Conservation (phyloP, 169 alveolate species). For the Theileria annulata region DNA sequence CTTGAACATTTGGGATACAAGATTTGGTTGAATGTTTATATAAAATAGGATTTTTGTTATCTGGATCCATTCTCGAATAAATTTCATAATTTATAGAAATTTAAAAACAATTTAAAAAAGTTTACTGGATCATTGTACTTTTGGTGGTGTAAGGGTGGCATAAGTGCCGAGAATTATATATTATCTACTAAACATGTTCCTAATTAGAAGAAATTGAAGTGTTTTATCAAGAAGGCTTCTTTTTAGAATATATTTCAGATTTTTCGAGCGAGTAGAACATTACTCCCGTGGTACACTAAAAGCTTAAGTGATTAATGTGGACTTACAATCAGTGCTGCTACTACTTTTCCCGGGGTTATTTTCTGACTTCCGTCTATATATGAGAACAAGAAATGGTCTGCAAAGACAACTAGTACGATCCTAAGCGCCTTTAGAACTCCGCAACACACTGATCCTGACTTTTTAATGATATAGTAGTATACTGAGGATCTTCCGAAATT, state of each 20-base stretch:
- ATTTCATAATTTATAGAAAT: not conserved
- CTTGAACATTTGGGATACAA: not conserved
- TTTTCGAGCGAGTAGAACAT: slow-evolving; percentile 57
- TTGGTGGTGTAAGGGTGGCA: not conserved
- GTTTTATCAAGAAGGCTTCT: not conserved
- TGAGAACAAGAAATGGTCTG: slow-evolving; percentile 51
- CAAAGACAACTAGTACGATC: slow-evolving; percentile 45
- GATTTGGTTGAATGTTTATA: slow-evolving; percentile 27
- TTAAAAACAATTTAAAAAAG: not conserved
- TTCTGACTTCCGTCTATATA: slow-evolving; percentile 46
- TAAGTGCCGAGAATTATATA: not conserved
- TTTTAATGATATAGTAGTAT: slow-evolving; percentile 57
- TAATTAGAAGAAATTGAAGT: not conserved
- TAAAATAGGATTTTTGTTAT: slow-evolving; percentile 48
- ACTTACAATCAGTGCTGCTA: slow-evolving; percentile 48
- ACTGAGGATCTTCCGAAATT: slow-evolving; percentile 65
- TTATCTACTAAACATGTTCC: not conserved
- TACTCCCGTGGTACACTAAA: slow-evolving; percentile 57
- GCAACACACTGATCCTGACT: slow-evolving; percentile 60
- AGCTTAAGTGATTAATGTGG: not conserved
- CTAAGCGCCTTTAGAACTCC: slow-evolving; percentile 68
- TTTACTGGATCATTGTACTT: not conserved
- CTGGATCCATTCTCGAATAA: slow-evolving; percentile 8
- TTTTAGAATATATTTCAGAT: slow-evolving; percentile 2
- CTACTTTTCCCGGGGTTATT: slow-evolving; percentile 39